phyloP scores from a whole-genome alignment of 2,329 filamentous ascomycete species.

The Coniochaeta sp. region DNA sequence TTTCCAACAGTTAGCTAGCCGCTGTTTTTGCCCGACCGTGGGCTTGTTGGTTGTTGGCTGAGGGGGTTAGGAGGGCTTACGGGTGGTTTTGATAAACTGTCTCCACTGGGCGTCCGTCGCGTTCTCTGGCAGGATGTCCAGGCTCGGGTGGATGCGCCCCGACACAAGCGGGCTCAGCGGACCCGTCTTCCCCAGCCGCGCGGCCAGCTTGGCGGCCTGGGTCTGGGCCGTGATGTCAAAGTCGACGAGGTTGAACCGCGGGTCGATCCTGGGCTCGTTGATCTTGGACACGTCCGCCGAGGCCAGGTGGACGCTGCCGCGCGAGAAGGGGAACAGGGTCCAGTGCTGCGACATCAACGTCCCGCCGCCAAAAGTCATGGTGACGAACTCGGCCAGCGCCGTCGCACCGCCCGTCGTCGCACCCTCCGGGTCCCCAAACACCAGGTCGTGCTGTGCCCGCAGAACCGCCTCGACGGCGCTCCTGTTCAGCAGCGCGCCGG shows the following conservation, averaged over 20 bases:
- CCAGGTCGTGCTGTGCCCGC: constrained; percentile 36
- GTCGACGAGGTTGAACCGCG: constrained; percentile 20
- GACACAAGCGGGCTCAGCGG: constrained; percentile 16
- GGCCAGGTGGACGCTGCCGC: constrained; percentile 32
- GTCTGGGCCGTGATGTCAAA: constrained; percentile 26
- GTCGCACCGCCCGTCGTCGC: constrained; percentile 14
- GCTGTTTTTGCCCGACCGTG: too few species aligned
- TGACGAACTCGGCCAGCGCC: constrained; percentile 7
- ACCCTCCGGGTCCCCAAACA: constrained; percentile 40
- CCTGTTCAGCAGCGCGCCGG: constrained; percentile 7
- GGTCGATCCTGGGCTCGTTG: constrained; percentile 26
- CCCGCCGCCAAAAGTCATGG: constrained; percentile 20
- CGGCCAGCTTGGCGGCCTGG: constrained; percentile 19
- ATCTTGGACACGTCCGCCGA: constrained; percentile 26
- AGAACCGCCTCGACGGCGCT: constrained; percentile 31
- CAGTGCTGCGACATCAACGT: constrained; percentile 28
- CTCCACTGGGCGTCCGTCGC: constrained; percentile 22
- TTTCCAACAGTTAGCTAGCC: too few species aligned
- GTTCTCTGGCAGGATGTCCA: constrained; percentile 18
- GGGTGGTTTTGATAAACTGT: constrained; percentile 10
- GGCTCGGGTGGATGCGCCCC: constrained; percentile 13
- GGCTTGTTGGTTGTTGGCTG: not conserved
- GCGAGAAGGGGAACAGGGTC: constrained; percentile 29
- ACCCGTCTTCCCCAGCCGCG: constrained; percentile 22
- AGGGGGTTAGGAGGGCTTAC: constrained; percentile 5